Conservation (phyloP, 2,329 filamentous ascomycete genomes). For the Chaetomiaceae sp. region DNA sequence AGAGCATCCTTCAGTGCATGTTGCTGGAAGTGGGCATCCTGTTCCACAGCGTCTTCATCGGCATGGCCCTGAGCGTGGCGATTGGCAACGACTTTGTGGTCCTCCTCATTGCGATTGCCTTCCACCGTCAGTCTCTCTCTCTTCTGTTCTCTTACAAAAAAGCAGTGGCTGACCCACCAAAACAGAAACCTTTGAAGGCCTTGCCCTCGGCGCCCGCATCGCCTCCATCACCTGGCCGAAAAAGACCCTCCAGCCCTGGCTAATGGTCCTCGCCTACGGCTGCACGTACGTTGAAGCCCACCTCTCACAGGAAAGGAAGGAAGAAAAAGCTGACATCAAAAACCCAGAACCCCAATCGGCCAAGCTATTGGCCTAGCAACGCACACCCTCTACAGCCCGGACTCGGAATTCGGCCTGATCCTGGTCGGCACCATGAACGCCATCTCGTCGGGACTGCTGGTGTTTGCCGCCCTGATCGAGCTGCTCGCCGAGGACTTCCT, state of each 20-base stretch:
- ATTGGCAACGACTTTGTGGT: slow-evolving; percentile 74
- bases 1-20: slow-evolving; percentile 70
- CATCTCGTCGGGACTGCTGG: slow-evolving; percentile 70
- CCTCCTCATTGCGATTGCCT: slow-evolving; percentile 75
- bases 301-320: no score
- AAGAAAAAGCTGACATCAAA: no score
- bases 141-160: neutral
- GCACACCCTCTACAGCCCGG: slow-evolving; percentile 74
- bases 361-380: slow-evolving; percentile 77
- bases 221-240: slow-evolving; percentile 74
- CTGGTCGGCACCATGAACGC: slow-evolving; percentile 87
- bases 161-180: slow-evolving; percentile 30
- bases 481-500: slow-evolving; percentile 80
- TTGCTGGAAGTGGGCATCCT: slow-evolving; percentile 78
- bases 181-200: slow-evolving; percentile 74
- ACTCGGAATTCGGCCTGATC: slow-evolving; percentile 68
- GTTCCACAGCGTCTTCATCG: slow-evolving; percentile 82
- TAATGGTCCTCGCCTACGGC: slow-evolving; percentile 70
- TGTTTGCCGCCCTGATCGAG: slow-evolving; percentile 81
- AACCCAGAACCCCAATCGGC: slow-evolving; percentile 75
- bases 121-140: slow-evolving; percentile 53
- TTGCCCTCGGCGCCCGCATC: slow-evolving; percentile 80
- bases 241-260: slow-evolving; percentile 70
- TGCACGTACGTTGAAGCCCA: slow-evolving; percentile 43
- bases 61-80: slow-evolving; percentile 78